Base-by-base conservation (phyloP, 345 rosid species). In the Cochlearia excelsa region DNA sequence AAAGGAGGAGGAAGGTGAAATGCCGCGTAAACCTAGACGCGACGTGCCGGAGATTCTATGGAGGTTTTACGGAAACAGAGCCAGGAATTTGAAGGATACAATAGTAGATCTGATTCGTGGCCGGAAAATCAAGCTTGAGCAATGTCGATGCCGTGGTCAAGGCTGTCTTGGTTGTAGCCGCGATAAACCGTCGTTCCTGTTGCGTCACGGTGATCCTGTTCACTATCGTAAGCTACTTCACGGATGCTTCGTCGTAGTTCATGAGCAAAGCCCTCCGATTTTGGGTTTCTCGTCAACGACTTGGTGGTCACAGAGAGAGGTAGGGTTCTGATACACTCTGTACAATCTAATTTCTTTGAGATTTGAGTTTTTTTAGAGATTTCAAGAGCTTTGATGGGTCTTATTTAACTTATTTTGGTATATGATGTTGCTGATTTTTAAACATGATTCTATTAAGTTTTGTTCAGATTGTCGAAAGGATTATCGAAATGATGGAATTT, bases 261-360 rank as follows among this genome's bases (percentile, higher is more conserved):
- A 65, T 41, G 75, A 49, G 33, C 51, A 74, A 16, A 79, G 84
- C n/a, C 90, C 83, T 56, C 74, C 77, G 3, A 42, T 79, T 40
- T 50, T 57, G 23, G 54, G 73, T 44, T 70, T 70, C 64, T 48
- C 46, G 34, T 78, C 75, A 4, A 65, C 23, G 44, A 65, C 57
- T 42, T 65, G 46, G 54, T 78, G 95, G 85, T 35, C 89, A 5
- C 97, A 87, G 35, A 74, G 63, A 34, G 65, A 79, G 81, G 96
- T 86, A 8, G 2, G 11, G 26, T 30, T 63, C 7, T 23, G n/a
- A 35, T 33, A 35, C 4, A 4, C 48, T n/a, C 40, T 62, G 57
- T 30, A 51, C 46, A 16, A 7, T 4, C 4, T 23, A n/a, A 3
- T 28, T 26, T 46, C 37, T 63, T 57, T 50, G 6, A 33, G 7